Conservation (phyloP, 352 stramenopile species). For the Phytophthora lateralis region DNA sequence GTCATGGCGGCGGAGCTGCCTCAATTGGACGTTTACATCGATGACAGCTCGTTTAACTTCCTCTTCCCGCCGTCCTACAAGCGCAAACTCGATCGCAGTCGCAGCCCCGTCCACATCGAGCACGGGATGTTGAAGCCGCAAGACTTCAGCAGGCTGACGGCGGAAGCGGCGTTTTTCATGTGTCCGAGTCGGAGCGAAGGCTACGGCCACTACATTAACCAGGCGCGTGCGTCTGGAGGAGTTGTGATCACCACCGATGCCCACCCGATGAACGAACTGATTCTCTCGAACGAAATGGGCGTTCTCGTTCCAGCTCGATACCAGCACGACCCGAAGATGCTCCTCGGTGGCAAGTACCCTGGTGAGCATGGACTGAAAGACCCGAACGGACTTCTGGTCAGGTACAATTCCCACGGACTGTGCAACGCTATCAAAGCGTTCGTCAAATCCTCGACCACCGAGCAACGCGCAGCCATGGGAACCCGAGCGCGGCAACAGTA, state of each 20-base stretch:
- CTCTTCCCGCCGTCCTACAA: slow-evolving; percentile 23
- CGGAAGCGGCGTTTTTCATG: slow-evolving; percentile 44
- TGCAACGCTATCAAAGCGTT: slow-evolving; percentile 45
- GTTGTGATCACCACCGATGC: slow-evolving; percentile 52
- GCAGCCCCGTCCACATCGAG: slow-evolving; percentile 27
- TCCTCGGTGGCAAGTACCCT: slow-evolving; percentile 45
- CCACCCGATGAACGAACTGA: slow-evolving; percentile 54
- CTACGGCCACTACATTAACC: slow-evolving; percentile 66
- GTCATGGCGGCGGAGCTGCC: slow-evolving; percentile 40
- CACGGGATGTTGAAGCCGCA: slow-evolving; percentile 25
- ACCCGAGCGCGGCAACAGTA: slow-evolving; percentile 44
- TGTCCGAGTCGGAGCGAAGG: slow-evolving; percentile 52
- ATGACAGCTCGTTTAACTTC: slow-evolving; percentile 36
- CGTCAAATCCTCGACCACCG: slow-evolving; percentile 27
- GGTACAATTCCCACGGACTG: slow-evolving; percentile 33
- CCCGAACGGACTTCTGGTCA: slow-evolving; percentile 37
- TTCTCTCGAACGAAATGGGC: slow-evolving; percentile 40
- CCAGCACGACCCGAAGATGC: slow-evolving; percentile 23
- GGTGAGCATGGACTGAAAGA: slow-evolving; percentile 26
- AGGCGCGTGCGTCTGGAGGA: slow-evolving; percentile 41
- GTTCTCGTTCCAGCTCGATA: slow-evolving; percentile 25
- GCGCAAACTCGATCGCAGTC: slow-evolving; percentile 17
- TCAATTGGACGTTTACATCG: slow-evolving; percentile 49
- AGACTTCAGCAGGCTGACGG: slow-evolving; percentile 49
- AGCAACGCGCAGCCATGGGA: slow-evolving; percentile 38